Evolutionary conservation across 2,329 filamentous ascomycete genomes (phyloP), one percentile per base, ranked within the genome.

Genomic region (Paecilomyces dactylethromorphus): DNA sequence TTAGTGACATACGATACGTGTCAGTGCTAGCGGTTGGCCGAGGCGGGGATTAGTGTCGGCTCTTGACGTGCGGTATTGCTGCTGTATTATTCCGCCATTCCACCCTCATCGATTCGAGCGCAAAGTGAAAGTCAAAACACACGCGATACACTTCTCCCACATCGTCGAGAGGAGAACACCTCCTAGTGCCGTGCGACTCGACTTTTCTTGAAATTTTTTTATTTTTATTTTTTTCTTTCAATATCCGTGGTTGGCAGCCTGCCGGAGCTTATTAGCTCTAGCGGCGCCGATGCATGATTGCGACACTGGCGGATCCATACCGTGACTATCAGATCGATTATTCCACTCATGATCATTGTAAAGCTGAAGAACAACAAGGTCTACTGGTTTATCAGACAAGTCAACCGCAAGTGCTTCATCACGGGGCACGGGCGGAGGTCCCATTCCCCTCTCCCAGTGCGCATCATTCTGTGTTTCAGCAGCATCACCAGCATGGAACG

Each of bases 271-370:
- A 60, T 59, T 62, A 82, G 86, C 86, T 89, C 87, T 89, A 86
- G 87, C 85, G 85, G 85, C 82, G 85, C 84, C 85, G 83, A 88
- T 88, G 85, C 77, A 83, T 84, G 78, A 83, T 81, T 81, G 84
- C 79, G 83, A 88, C 84, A 80, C 84, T 89, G 84, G 86, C 85
- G 82, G 82, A 84, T 82, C 85, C 87, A 77, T 90, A 90, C 81
- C 84, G 86, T 82, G 84, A 87, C 80, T 88, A 88, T 82, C 84
- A 87, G 84, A 86, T 89, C 82, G 85, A 88, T 75, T 90, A 89
- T 79, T 82, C 86, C 78, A 80, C 85, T 74, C 87, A 88, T 79
- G 84, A 82, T 71, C 81, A 82, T 77, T 83, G 87, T 79, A 78
- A 85, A 78, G 82, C 81, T 76, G 81, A 84, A 73, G 85, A 87